Conservation (phyloP, 257 asterid species). For the Misopates orontium region DNA sequence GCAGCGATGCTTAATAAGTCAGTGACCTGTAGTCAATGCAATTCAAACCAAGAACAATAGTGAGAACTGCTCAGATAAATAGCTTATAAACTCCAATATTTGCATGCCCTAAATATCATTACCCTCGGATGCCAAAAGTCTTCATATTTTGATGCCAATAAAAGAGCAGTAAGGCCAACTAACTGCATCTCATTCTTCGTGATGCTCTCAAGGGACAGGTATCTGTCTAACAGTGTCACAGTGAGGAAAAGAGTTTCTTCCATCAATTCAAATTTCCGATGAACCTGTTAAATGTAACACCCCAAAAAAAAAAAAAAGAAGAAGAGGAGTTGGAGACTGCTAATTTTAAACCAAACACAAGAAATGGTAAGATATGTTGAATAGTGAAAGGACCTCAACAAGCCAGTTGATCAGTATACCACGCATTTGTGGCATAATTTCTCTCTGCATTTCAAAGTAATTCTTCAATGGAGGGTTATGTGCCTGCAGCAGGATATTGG, state of each 20-base stretch:
- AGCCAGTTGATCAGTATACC: conserved; percentile 95
- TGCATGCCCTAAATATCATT: conserved; percentile 33
- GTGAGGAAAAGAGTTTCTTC: conserved; percentile 91
- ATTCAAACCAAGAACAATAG: conserved; percentile 2
- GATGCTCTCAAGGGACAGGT: conserved; percentile 60
- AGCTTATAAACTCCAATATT: background rate
- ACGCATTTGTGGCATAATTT: conserved; percentile 86
- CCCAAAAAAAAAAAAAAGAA: conserved; percentile 8
- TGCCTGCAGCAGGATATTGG: conserved; percentile 43
- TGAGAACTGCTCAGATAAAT: background rate
- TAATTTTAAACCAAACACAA: conserved; percentile 20
- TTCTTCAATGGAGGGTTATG: conserved; percentile 56
- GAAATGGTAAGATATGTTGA: conserved; percentile 8
- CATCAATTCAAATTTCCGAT: conserved; percentile 77
- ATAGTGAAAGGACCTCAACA: conserved; percentile 58
- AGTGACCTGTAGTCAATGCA: conserved; percentile 51
- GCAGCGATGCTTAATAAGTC: conserved; percentile 85
- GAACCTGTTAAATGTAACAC: conserved; percentile 62
- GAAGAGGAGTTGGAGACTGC: conserved; percentile 15
- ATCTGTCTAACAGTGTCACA: conserved; percentile 73
- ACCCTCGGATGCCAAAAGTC: conserved; percentile 99
- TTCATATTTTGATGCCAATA: conserved; percentile 94
- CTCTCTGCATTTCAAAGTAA: conserved; percentile 60
- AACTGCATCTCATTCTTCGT: conserved; percentile 80
- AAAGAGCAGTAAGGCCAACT: conserved; percentile 91